phyloP scores from a whole-genome alignment of 2,329 filamentous ascomycete species.

The Aplosporella prunicola region DNA sequence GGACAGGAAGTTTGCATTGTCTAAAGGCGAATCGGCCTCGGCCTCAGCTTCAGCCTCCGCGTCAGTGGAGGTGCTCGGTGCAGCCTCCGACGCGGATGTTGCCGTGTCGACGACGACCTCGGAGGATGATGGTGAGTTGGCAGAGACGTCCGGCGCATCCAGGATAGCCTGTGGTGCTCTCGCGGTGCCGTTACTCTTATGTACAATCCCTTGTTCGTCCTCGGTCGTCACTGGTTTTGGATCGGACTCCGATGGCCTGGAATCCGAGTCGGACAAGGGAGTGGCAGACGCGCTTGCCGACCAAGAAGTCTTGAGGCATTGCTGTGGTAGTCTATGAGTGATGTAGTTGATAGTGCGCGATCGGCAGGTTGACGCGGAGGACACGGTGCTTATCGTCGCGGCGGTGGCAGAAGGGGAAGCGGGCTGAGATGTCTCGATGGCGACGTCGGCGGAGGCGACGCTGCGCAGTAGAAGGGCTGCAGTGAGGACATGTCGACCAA shows the following conservation, averaged over 20 bases:
- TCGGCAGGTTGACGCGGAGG: slow-evolving; percentile 30
- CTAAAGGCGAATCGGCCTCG: slow-evolving; percentile 56
- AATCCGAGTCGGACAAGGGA: not conserved
- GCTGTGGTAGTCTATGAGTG: slow-evolving; percentile 65
- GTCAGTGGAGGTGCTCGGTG: not conserved
- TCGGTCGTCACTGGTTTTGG: too few relatives aligned
- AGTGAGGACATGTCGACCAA: slow-evolving; percentile 12
- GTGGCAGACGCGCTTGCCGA: slow-evolving; percentile 45
- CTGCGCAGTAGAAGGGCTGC: slow-evolving; percentile 17
- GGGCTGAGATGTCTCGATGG: slow-evolving; percentile 12
- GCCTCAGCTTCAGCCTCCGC: slow-evolving; percentile 31
- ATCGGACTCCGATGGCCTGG: too few relatives aligned
- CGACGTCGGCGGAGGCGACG: slow-evolving; percentile 13
- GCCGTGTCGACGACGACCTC: too few relatives aligned
- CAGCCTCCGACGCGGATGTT: too few relatives aligned
- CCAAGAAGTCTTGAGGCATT: slow-evolving; percentile 63
- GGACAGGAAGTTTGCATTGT: slow-evolving; percentile 79
- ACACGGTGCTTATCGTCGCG: slow-evolving; percentile 9
- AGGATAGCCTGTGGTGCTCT: too few relatives aligned
- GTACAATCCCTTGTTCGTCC: too few relatives aligned
- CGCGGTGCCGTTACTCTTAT: too few relatives aligned
- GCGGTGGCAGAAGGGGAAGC: slow-evolving; percentile 10
- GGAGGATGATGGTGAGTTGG: too few relatives aligned
- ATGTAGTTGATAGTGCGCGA: slow-evolving; percentile 70
- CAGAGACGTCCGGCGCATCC: too few relatives aligned